Evolutionary conservation across 2,329 filamentous ascomycete genomes (phyloP).

Genomic region (Chaetomiaceae sp.): DNA sequence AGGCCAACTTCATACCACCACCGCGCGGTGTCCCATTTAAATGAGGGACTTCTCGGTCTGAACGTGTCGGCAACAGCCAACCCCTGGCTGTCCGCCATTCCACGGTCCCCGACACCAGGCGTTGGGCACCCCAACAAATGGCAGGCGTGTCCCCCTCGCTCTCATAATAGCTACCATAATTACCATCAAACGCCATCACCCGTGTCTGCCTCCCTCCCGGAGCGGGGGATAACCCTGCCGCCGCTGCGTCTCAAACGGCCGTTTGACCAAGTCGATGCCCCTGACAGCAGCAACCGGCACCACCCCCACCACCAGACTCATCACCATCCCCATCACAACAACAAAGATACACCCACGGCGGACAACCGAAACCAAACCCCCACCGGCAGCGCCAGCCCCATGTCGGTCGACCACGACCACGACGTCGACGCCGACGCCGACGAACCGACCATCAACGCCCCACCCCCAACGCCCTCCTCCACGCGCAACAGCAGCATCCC

Average conservation of each 20-base stretch:
- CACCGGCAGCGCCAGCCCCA: conserved; percentile 17
- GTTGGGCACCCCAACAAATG: not conserved
- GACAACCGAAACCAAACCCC: not conserved
- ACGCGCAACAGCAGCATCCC: too few relatives aligned
- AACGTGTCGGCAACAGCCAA: conserved; percentile 8
- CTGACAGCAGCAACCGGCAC: too few relatives aligned
- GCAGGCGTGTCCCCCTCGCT: not conserved
- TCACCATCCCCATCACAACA: not conserved
- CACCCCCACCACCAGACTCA: too few relatives aligned
- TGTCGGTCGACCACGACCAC: not conserved
- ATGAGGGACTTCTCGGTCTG: conserved; percentile 1
- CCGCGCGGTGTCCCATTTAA: not conserved
- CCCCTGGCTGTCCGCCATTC: conserved; percentile 22
- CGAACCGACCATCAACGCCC: not conserved
- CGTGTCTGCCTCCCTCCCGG: not conserved
- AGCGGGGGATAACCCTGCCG: not conserved
- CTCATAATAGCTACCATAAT: conserved; percentile 15
- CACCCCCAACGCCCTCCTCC: not conserved
- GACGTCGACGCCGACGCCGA: not conserved
- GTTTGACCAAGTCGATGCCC: conserved; percentile 27
- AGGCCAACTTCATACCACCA: not conserved
- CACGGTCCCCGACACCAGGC: conserved; percentile 10
- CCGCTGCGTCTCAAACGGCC: conserved; percentile 16
- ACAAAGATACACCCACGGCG: not conserved
- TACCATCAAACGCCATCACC: not conserved